Conservation (phyloP, 208 protist genomes). For the Balamuthia mandrillaris region DNA sequence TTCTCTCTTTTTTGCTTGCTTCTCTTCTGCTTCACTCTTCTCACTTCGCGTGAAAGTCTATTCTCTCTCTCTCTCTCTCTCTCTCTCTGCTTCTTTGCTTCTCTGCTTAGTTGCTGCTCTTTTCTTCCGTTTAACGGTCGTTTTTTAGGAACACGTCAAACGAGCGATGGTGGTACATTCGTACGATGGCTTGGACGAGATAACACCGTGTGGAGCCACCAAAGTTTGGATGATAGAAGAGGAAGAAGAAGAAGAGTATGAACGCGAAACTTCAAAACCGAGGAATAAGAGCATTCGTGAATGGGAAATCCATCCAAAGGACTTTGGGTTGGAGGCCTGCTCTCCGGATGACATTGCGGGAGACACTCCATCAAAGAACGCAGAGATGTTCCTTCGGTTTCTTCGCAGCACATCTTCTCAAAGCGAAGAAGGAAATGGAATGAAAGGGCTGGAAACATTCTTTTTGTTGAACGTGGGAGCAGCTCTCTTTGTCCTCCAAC, state of each 20-base stretch:
- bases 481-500: slow-evolving; percentile 16
- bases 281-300: no score
- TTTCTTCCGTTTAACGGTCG: no score
- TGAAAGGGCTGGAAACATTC: background rate
- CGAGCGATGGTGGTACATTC: slow-evolving; percentile 37
- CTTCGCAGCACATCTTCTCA: background rate
- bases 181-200: slow-evolving; percentile 36
- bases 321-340: background rate
- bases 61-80: no score
- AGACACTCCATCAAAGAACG: background rate
- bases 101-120: no score
- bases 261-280: no score
- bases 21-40: no score
- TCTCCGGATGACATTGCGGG: background rate
- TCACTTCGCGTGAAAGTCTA: no score
- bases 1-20: no score
- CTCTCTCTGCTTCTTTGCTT: no score
- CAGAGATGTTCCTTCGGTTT: background rate
- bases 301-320: background rate
- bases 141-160: background rate
- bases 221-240: slow-evolving; percentile 3
- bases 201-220: slow-evolving; percentile 17
- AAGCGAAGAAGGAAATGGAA: background rate
- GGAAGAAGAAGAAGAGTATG: background rate
- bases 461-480: slow-evolving; percentile 28